Evolutionary conservation across 805 yeast genomes (phyloP), one percentile per base, ranked within the genome.

Genomic region (Lipomyces anomalus): DNA sequence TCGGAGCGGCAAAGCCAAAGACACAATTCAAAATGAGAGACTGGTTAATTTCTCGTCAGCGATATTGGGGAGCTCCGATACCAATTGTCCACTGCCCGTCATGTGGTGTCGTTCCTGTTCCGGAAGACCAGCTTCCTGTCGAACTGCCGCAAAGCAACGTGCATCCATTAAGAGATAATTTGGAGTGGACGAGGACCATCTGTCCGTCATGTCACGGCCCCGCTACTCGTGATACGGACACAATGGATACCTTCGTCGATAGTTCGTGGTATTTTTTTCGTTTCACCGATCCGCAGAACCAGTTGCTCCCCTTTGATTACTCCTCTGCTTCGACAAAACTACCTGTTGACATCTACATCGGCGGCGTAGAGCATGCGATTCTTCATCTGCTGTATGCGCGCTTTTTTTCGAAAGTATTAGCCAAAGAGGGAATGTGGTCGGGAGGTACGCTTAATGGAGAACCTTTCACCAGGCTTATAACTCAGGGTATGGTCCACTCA

Each of bases 401-500:
- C 52, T 92, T 92, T 60, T 71, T 92, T 16, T 69, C 94, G 22
- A 90, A 90, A 60, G 87, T 90, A 56, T 62, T 90, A 29, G 74
- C 76, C 11, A 73, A 77, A 21, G 71, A 72, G 28, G 88, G 87
- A 1, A 58, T 73, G 52, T 87, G 95, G 89, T 69, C 74, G 43
- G 87, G 87, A 4, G 62, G 70, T 2, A 61, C 63, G 2, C 54
- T 68, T 39, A 66, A 67, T 3, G 87, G 85, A 21, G 98, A 92
- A 60, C 98, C 98, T 1, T 79, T 92, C 59, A 74, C 69, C 46
- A 75, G 75, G 48, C 70, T 92, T 29, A 80, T 90, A 1, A 89
- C 97, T 1, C 97, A 90, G 63, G 98, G 98, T 16, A 92, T 92
- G 98, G 98, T 92, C 3, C 96, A 90, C 50, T 97, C 97, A 2